Base-by-base conservation (phyloP, 345 rosid genomes). In the Garcia nutans region DNA sequence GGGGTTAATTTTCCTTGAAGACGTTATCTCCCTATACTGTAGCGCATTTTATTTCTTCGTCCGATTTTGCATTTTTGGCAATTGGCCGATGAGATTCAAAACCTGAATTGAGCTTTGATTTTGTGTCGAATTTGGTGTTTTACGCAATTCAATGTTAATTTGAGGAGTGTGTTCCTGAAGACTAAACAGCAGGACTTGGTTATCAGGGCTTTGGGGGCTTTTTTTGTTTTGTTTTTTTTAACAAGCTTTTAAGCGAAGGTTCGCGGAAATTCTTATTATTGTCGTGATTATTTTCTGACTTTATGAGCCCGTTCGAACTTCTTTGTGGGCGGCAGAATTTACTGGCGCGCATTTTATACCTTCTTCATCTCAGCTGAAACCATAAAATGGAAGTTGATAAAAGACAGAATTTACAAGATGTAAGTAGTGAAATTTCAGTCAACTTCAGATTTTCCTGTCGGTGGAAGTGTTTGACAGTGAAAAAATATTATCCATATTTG, bases 351-450 rank as follows among this genome's bases (percentile, higher is more conserved):
- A 55, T 76, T 78, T 69, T 20, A 26, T 63, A 49, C 52, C 23
- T 72, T 56, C 15, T 58, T 44, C 7, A 60, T 76, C 49, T 61
- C 41, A 37, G 41, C 41, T 63, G 68, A 63, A 52, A 68, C 63
- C n/a, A 15, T 60, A 68, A 58, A 61, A 84, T 77, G 85, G 78
- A 55, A 63, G 78, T 64, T 37, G 82, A 80, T 68, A 57, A 19
- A 24, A 42, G 16, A 44, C 78, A 44, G 63, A 71, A 28, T 60
- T 52, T 78, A 77, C 72, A 44, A 37, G 76, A 77, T 61, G 81
- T 77, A 79, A 81, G 89, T 77, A 64, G 22, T 65, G 64, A 64
- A 23, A n/a, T 28, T 6, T 54, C 47, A 56, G 31, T 62, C 59
- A 23, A 20, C 41, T 37, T 2, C 5, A 37, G 26, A 45, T 71